These are phyloP conservation scores for Phaseolus coccineus DNA, from an alignment of 331 rosid species.

Conservation along the genomic window DNA sequence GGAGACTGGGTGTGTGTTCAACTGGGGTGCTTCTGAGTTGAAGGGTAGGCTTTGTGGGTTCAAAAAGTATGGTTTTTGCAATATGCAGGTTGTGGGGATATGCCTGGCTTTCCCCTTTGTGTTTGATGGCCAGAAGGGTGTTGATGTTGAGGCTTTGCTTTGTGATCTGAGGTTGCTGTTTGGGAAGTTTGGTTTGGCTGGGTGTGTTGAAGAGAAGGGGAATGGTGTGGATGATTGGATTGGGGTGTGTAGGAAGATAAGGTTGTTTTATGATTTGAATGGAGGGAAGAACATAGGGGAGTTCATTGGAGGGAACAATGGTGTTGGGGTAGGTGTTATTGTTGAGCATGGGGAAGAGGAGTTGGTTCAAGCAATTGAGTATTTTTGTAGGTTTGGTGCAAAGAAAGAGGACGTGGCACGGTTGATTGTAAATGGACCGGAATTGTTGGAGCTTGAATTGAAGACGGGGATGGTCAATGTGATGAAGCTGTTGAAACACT, in stretches of 20 bases:
- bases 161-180: slow-evolving; percentile 56
- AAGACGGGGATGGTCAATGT: slow-evolving; percentile 57
- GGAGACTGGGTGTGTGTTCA: slow-evolving; percentile 59
- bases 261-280: slow-evolving; percentile 68
- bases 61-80: slow-evolving; percentile 60
- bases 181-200: slow-evolving; percentile 59
- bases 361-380: slow-evolving; percentile 52
- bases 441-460: slow-evolving; percentile 64
- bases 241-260: slow-evolving; percentile 63
- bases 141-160: slow-evolving; percentile 53
- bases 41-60: slow-evolving; percentile 54
- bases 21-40: slow-evolving; percentile 46
- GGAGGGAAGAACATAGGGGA: slow-evolving; percentile 54
- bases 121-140: slow-evolving; percentile 42
- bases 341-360: slow-evolving; percentile 56
- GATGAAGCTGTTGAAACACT: slow-evolving; percentile 65
- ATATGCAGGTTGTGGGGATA: slow-evolving; percentile 63
- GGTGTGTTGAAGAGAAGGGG: slow-evolving; percentile 59
- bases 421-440: slow-evolving; percentile 59
- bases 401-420: slow-evolving; percentile 58
- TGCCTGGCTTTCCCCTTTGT: slow-evolving; percentile 79
- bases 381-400: slow-evolving; percentile 65
- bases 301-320: slow-evolving; percentile 55
- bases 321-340: slow-evolving; percentile 55
- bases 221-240: slow-evolving; percentile 60